A percentile compares a stretch with the other conserved stretches of the same genome.
phyloP scores from a whole-genome alignment of 495 filamentous ascomycete species.

The Cercophora samala region DNA sequence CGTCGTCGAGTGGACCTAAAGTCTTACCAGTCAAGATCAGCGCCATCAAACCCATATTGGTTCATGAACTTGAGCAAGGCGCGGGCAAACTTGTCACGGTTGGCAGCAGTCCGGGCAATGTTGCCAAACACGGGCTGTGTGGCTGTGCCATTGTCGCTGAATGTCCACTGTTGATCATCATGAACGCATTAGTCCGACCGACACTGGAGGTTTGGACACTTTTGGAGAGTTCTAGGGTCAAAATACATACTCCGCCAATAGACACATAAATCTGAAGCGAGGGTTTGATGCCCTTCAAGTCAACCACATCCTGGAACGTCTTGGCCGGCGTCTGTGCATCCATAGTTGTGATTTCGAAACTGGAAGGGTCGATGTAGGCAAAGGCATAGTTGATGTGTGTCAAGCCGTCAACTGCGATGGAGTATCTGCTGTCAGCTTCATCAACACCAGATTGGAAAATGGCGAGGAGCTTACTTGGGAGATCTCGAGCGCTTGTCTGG shows the following conservation, averaged over 20 bases:
- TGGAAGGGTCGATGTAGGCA: not conserved
- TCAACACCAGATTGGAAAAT: too few relatives aligned
- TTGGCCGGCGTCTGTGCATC: not conserved
- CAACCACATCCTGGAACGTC: not conserved
- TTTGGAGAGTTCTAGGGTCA: too few relatives aligned
- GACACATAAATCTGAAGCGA: not conserved
- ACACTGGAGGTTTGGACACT: too few relatives aligned
- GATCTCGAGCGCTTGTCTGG: not conserved
- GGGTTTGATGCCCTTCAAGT: not conserved
- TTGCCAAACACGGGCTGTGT: slow-evolving; percentile 22
- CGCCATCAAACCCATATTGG: slow-evolving; percentile 36
- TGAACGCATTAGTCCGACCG: too few relatives aligned
- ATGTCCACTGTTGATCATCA: not conserved
- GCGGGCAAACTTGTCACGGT: slow-evolving; percentile 26
- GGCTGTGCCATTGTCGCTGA: slow-evolving; percentile 13
- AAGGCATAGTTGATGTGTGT: slow-evolving; percentile 6
- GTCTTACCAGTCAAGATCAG: slow-evolving; percentile 54
- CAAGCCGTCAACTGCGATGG: not conserved
- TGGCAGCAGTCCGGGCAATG: slow-evolving; percentile 21
- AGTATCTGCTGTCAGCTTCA: too few relatives aligned
- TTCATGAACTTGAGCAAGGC: slow-evolving; percentile 14
- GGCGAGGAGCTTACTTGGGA: not conserved
- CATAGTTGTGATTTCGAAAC: slow-evolving; percentile 2
- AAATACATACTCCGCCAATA: not conserved
- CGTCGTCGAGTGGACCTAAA: too few relatives aligned